Base-by-base conservation (phyloP, 352 stramenopile species). In the Phytophthora idaei region DNA sequence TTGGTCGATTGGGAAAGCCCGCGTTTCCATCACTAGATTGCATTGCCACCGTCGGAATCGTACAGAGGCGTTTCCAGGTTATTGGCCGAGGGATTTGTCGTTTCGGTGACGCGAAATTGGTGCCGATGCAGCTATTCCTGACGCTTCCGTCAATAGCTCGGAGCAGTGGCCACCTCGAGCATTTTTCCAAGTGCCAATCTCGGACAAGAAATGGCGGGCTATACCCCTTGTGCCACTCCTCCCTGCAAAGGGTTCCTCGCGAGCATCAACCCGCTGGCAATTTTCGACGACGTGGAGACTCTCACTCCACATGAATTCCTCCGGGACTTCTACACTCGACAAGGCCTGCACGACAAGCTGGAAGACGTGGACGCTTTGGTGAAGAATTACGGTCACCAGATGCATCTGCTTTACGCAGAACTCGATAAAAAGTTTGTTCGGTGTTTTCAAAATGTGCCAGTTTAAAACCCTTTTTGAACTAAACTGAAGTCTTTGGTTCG, bases 241-340 rank as follows among this genome's bases (percentile, higher is more conserved):
- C 52, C 64, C 36, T 6, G 68, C 10, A 74, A 78, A 37, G 52
- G 69, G n/a, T 83, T 91, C 52, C 69, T 88, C 25, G 68, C 80
- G 34, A 79, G 59, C 50, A 73, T 91, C 7, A 90, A 91, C 34
- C 80, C 83, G 1, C 68, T 90, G 14, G 68, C 57, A 9, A 56
- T 91, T 55, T 77, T 91, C 39, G 71, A 81, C n/a, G 75, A 89
- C 2, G 74, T 81, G 7, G 55, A 80, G n/a, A 66, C 67, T 31
- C 70, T 89, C 50, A 89, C 84, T 0, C 74, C 71, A 10, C 66
- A 63, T 27, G 85, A 91, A 51, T 93, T 93, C 52, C 69, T 93
- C 4, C 77, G 81, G 2, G 80, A 93, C 27, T 93, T 93, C 17
- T 93, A 93, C 74, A 90, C 82, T 10, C 74, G 79, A 28, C 77